Evolutionary conservation across 495 filamentous ascomycete species (phyloP), one percentile per base, ranked within the genome.

Genomic region (Penicillium argentinense): DNA sequence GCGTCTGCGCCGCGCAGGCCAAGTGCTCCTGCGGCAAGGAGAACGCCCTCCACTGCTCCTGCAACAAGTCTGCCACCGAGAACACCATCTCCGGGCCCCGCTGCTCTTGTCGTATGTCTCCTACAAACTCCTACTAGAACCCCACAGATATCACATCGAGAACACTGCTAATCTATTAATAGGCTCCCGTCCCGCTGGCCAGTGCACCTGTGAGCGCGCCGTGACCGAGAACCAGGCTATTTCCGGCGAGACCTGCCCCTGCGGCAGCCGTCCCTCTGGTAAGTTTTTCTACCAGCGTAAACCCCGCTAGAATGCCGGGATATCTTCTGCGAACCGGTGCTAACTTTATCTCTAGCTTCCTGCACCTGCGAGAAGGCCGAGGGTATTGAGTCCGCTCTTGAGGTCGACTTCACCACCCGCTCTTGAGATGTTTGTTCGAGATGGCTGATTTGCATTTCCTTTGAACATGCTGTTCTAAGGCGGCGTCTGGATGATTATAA

Each of bases 11-110:
- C 17, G 69, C 76, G 17, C 75, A 85, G 56, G 82, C 82, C 47
- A 77, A 67, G 53, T 97, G 91, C 80, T 92, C 89, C 12, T 97
- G 92, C 62, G 92, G 92, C 54, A 79, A 91, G 72, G 79, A 91
- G 59, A 80, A 80, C 6, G 92, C 92, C 32, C 80, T 96, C 45
- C 76, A 88, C 62, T 97, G 92, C 77, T 83, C 73, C 44, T 97
- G 92, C 74, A 83, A 82, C 63, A 89, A 87, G 64, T 81, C 90
- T 6, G 51, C 76, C 3, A 65, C 76, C 3, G 92, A 97, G 78
- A 96, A 96, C 74, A 60, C 64, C 3, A 47, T 85, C 21, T 64
- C 70, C 3, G 89, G 88, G n/a, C 75, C 89, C 18, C 75, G 89
- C 42, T 96, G 91, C 78, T 91, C 87, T 18, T 96, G 91, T 72